Evolutionary conservation across 208 protist species (phyloP), one percentile per base, ranked within the genome.

Genomic region (Wallacemonas sp.): DNA sequence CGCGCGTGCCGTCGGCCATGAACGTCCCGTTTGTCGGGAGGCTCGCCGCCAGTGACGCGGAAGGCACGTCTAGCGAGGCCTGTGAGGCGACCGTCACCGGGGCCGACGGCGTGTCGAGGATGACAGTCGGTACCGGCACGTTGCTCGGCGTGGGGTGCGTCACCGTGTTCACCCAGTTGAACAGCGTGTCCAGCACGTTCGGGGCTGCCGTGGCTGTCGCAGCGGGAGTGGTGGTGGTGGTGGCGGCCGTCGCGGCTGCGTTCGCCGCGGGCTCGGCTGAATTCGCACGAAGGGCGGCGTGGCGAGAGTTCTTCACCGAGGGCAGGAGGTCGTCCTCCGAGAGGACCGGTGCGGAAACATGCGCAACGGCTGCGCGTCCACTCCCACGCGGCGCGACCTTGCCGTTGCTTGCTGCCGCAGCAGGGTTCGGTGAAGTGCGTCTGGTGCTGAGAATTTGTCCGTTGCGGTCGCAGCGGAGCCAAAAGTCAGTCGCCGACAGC

Each of bases 401-500:
- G 38, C 22, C 32, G 18, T 48, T 20, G 20, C 3, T 14, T 14
- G n/a, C 39, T 45, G n/a, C 42, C n/a, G 18, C 16, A 48, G 18
- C 42, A 22, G 18, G n/a, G 11, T 48, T 14, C n/a, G 42, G 7
- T 5, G 0, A 48, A 5, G 42, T 8, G n/a, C 16, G n/a, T 48
- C 18, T 5, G 18, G 42, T 48, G 42, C 12, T 14, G n/a, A n/a
- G 38, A 22, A 18, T 23, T 1, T 14, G 50, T 0, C 74, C 82
- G 4, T 79, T 61, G 12, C 72, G 74, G 16, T 74, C 71, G 71
- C 81, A 91, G 33, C 65, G 55, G 20, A 85, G 49, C 84, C 86
- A 95, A 65, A 92, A 95, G 22, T 78, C 42, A 22, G 70, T 64
- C 1, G 84, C 72, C 5, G 86, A 89, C 49, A 81, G 69, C 61